Base-by-base conservation (phyloP, 2,329 filamentous ascomycete genomes). In the Aspergillaceae sp. region DNA sequence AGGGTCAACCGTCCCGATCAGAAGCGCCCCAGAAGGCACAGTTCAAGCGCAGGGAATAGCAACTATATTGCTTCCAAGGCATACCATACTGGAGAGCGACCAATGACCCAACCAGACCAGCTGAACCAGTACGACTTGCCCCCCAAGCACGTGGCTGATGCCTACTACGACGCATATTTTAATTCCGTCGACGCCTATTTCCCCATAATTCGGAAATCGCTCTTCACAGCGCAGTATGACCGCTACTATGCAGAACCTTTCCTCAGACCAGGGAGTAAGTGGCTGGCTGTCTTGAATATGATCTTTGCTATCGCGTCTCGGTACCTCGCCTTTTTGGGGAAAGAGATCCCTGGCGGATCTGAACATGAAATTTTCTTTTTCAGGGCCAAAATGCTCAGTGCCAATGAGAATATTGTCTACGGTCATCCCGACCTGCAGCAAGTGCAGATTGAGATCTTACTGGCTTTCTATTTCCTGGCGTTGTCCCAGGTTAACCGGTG, bases 271-370 rank as follows among this genome's bases (percentile, higher is more conserved):
- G 65, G 66, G 2, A 65, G 60, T 38, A 60, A 60, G 47, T 70
- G 67, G 67, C 55, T 71, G 38, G 66, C 68, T 7, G 64, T 71
- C 19, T 51, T 73, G 36, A 72, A 73, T 47, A 44, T 72, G 29
- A 62, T 73, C n/a, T 70, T 73, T 52, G 70, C 70, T 29, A 69
- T 72, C 43, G 64, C 64, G 10, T 62, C 66, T 26, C 63, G 60
- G 50, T 63, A 69, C 46, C 59, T 57, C 5, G 56, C 60, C 27
- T 53, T 66, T 7, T 48, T 61, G 27, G 55, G 64, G 36, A 51
- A 54, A 28, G 51, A 57, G 3, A 56, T 52, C 35, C 53, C 53
- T 4, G 55, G 61, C n/a, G 51, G 56, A 29, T 57, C 63, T 32
- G 67, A 69, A 42, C 64, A 68, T 40, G 10, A 62, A 29, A 52